Evolutionary conservation across 2,329 filamentous ascomycete genomes (phyloP), one percentile per base, ranked within the genome.

Genomic region (Tolypocladium nubicola): DNA sequence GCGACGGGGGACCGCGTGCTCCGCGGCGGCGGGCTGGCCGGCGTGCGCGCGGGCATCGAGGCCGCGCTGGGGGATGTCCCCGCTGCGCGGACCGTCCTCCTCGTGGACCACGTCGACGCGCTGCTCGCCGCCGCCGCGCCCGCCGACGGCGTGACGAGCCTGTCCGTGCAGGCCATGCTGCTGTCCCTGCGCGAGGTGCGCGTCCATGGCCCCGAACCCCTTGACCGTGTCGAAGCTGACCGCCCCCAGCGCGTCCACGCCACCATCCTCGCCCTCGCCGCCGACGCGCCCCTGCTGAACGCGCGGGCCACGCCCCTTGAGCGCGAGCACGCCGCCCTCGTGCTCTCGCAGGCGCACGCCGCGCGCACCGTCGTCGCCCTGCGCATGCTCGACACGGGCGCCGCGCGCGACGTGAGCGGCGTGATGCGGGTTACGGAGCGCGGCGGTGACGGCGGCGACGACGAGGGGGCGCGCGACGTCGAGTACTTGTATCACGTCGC

Each of bases 401-500:
- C 86, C n/a, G 92, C 93, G 61, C 86, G 82, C 68, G 93, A 97
- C 72, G 89, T 97, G 38, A 96, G 89, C 72, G 93, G 93, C 3
- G 90, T 96, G 49, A 67, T 97, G 61, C 81, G 91, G 62, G 78
- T 94, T 54, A 92, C 88, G 21, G 77, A 38, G 13, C 52, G 79
- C 50, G 85, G 85, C 4, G 74, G 71, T 19, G 68, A 66, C 30
- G 66, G 63, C 47, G 58, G 61, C 11, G 66, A 67, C 7, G 30
- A 33, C 30, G 37, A 47, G 4, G 23, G 16, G 8, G 14, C 23
- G 6, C 13, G 4, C 8, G 79, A 89, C 64, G 84, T 78, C 60
- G 93, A 97, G 73, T 81, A 88, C 66, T 67, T 97, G 68, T 97
- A 96, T 75, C 84, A 88, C 67, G 84, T 96, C 37, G 83, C 84